A percentile compares a stretch with the other conserved stretches of the same genome.
Conservation (phyloP, 805 yeast species). For the Saturnispora hagleri region DNA sequence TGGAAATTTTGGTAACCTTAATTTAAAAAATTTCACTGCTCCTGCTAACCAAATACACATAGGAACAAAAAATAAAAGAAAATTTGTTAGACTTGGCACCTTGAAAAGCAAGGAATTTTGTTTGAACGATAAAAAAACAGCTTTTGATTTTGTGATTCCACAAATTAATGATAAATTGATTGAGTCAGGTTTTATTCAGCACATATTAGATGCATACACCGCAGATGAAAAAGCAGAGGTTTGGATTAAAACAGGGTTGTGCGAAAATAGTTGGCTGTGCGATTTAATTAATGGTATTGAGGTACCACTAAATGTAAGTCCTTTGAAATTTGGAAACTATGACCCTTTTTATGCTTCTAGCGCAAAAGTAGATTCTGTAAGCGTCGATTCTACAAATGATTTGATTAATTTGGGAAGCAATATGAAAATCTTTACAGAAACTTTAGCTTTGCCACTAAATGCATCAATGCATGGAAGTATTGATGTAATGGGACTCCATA, state of each 20-base stretch:
- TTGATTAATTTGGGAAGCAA: not conserved
- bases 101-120: not conserved
- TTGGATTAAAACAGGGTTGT: slow-evolving; percentile 6
- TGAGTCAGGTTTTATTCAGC: not conserved
- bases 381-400: not conserved
- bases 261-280: slow-evolving; percentile 5
- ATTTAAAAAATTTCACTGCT: slow-evolving; percentile 3
- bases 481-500: not conserved
- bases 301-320: not conserved
- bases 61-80: slow-evolving; percentile 2
- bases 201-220: not conserved
- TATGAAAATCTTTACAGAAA: not conserved
- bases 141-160: not conserved
- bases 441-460: not conserved
- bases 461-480: not conserved
- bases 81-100: slow-evolving; percentile 3
- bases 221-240: not conserved
- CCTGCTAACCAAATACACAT: not conserved
- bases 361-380: not conserved
- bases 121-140: not conserved
- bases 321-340: not conserved
- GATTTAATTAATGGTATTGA: slow-evolving; percentile 1
- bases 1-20: not conserved
- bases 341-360: not conserved
- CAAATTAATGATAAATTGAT: slow-evolving; percentile 3